These are phyloP conservation scores for Blastomyces parvus DNA, from an alignment of 2,329 filamentous ascomycete species.

Conservation along the genomic window DNA sequence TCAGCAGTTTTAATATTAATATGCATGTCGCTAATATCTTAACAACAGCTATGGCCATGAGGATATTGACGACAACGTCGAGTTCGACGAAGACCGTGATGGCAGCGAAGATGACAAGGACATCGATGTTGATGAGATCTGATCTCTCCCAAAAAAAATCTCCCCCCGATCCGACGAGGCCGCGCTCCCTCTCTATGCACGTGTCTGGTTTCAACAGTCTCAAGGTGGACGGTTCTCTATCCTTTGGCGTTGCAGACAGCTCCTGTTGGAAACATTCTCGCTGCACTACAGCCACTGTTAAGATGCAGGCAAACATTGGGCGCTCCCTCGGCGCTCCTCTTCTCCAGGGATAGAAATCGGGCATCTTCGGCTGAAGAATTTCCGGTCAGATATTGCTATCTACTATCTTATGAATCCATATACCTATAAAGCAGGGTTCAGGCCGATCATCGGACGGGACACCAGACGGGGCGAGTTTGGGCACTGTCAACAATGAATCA, in stretches of 20 bases:
- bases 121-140: conserved; percentile 94
- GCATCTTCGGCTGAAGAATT: conserved; percentile 2
- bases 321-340: background rate
- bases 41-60: conserved; percentile 55
- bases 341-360: conserved; percentile 1
- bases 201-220: conserved; percentile 12
- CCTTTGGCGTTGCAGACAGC: background rate
- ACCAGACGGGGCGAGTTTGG: background rate
- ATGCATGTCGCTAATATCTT: conserved; percentile 4
- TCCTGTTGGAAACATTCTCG: background rate
- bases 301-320: background rate
- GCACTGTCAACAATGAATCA: background rate
- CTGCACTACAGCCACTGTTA: background rate
- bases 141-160: conserved; percentile 28
- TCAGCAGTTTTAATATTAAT: background rate
- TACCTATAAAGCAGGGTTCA: background rate
- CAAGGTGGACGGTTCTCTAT: conserved; percentile 4
- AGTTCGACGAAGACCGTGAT: conserved; percentile 91
- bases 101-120: conserved; percentile 60
- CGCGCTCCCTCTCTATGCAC: conserved; percentile 8
- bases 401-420: background rate
- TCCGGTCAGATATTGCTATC: background rate
- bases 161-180: background rate
- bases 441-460: background rate
- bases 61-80: conserved; percentile 94